These are phyloP conservation scores for Aspergillus sp. DNA, from an alignment of 2,329 filamentous ascomycete species.

Conservation along the genomic window DNA sequence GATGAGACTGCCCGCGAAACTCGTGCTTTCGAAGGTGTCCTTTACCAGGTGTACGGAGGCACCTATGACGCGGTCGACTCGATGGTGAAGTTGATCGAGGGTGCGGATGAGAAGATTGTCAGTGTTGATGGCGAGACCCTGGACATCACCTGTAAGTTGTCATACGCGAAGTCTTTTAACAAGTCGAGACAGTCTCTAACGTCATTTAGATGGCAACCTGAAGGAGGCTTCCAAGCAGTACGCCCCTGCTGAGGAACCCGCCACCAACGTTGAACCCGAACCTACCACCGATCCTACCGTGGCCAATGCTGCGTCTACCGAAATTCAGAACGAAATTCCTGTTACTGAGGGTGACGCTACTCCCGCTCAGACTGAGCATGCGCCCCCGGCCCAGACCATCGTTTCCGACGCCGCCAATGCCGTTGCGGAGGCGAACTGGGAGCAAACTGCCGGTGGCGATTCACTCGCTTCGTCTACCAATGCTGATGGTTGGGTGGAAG, in stretches of 20 bases:
- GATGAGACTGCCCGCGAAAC: constrained; percentile 58
- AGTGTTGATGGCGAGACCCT: constrained; percentile 55
- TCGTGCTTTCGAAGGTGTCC: constrained; percentile 62
- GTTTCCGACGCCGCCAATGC: constrained; percentile 43
- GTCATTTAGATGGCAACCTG: constrained; percentile 49
- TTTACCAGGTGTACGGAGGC: constrained; percentile 63
- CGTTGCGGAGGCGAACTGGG: constrained; percentile 54
- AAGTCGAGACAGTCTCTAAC: neutral
- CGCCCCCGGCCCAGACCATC: constrained; percentile 37
- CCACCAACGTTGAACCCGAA: constrained; percentile 29
- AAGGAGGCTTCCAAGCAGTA: constrained; percentile 50
- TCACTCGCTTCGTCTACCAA: constrained; percentile 47
- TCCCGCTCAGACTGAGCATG: constrained; percentile 20
- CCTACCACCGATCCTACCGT: constrained; percentile 57
- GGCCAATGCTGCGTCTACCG: constrained; percentile 58
- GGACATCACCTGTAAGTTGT: constrained; percentile 56
- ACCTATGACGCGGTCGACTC: constrained; percentile 57
- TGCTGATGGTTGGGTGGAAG: constrained; percentile 71
- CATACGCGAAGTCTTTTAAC: neutral
- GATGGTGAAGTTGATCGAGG: constrained; percentile 60
- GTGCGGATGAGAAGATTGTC: constrained; percentile 55
- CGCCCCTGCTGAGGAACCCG: constrained; percentile 35
- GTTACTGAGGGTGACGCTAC: constrained; percentile 49
- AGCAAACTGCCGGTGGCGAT: constrained; percentile 44
- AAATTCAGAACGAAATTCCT: constrained; percentile 48